Conservation (phyloP, 352 stramenopile genomes). For the Bremia lactucae region DNA sequence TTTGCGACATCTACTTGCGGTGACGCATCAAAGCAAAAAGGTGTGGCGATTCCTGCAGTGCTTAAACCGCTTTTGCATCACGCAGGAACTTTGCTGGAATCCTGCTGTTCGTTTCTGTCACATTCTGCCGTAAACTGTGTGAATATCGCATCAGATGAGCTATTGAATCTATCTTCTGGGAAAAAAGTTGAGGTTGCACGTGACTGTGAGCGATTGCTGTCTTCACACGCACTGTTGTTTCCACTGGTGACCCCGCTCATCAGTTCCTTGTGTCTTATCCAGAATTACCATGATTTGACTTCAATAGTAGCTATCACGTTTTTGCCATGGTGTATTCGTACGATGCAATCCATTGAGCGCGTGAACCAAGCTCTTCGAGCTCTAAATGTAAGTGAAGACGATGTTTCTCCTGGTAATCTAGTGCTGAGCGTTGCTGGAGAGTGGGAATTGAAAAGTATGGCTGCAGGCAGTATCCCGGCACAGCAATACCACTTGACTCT, state of each 20-base stretch:
- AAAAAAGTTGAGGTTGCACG: slow-evolving; percentile 10
- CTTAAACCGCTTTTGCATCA: slow-evolving; percentile 74
- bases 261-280: slow-evolving; percentile 51
- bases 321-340: slow-evolving; percentile 64
- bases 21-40: slow-evolving; percentile 21
- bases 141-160: slow-evolving; percentile 14
- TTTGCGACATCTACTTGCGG: slow-evolving; percentile 17
- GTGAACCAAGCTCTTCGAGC: slow-evolving; percentile 38
- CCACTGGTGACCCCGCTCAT: slow-evolving; percentile 54
- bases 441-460: slow-evolving; percentile 84
- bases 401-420: slow-evolving; percentile 25
- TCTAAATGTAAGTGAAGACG: slow-evolving; percentile 15
- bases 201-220: slow-evolving; percentile 27
- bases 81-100: slow-evolving; percentile 41
- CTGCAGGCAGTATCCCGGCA: slow-evolving; percentile 74
- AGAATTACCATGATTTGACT: slow-evolving; percentile 54
- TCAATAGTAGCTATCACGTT: slow-evolving; percentile 66
- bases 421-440: slow-evolving; percentile 64
- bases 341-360: slow-evolving; percentile 55
- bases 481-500: slow-evolving; percentile 80
- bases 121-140: slow-evolving; percentile 17
- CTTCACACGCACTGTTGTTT: slow-evolving; percentile 42
- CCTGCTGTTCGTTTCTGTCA: slow-evolving; percentile 38
- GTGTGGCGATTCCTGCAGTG: slow-evolving; percentile 48
- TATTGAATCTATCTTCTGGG: slow-evolving; percentile 3